These are phyloP conservation scores for Cercospora citrullina DNA, from an alignment of 2,329 filamentous ascomycete genomes.

Conservation along the genomic window DNA sequence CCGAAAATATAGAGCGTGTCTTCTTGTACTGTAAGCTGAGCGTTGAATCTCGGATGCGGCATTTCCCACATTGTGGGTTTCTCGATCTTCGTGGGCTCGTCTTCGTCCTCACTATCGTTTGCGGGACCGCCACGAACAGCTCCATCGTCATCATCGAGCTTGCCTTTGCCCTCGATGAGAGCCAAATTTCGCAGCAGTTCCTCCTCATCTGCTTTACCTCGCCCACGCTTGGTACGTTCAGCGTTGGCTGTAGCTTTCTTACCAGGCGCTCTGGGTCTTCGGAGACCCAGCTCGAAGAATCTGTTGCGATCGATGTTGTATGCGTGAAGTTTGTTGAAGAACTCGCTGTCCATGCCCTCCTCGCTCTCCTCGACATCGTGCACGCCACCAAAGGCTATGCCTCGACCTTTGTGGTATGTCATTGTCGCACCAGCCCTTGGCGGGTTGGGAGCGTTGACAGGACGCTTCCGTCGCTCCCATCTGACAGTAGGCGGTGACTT, in stretches of 20 bases:
- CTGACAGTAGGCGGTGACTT: conserved; percentile 70
- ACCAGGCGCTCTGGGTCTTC: conserved; percentile 64
- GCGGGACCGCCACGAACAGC: conserved; percentile 32
- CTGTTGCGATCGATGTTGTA: conserved; percentile 96
- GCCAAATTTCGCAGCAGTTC: conserved; percentile 85
- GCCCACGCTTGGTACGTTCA: conserved; percentile 64
- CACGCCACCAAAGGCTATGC: conserved; percentile 91
- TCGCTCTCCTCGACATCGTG: conserved; percentile 54
- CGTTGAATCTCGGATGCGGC: conserved; percentile 88
- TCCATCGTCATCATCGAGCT: conserved; percentile 53
- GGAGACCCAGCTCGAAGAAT: conserved; percentile 80
- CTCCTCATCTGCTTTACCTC: conserved; percentile 87
- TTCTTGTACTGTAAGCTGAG: conserved; percentile 84
- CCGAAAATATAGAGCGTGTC: conserved; percentile 93
- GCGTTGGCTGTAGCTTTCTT: conserved; percentile 54
- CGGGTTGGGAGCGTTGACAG: conserved; percentile 83
- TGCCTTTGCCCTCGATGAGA: conserved; percentile 74
- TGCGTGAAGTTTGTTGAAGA: conserved; percentile 87
- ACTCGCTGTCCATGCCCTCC: conserved; percentile 94
- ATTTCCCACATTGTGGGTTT: conserved; percentile 72
- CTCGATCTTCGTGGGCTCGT: conserved; percentile 51
- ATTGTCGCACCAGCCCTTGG: conserved; percentile 86
- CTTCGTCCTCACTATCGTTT: conserved; percentile 53
- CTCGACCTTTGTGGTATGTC: conserved; percentile 89
- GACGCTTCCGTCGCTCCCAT: conserved; percentile 92